Conservation (phyloP, 495 filamentous ascomycete species). For the Astrocystis sublimbata region DNA sequence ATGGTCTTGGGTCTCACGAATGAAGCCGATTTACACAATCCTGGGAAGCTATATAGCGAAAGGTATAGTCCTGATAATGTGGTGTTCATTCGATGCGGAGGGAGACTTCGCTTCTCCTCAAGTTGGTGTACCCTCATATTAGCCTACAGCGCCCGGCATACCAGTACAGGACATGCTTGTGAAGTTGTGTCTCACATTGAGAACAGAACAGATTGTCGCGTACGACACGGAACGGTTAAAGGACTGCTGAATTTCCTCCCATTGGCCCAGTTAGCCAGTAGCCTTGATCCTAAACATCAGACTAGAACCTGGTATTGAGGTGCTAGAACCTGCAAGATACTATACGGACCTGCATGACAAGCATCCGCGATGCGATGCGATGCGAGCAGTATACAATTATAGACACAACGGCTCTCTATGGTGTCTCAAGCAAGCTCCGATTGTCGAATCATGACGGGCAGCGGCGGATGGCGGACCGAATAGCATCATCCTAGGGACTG, state of each 20-base stretch:
- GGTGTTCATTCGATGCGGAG: not conserved
- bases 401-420: not conserved
- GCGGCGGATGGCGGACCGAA: not conserved
- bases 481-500: not conserved
- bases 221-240: not conserved
- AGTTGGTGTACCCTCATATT: not conserved
- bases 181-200: not conserved
- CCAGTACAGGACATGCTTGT: not conserved
- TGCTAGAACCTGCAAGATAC: slow-evolving; percentile 16
- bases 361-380: slow-evolving; percentile 22
- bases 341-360: slow-evolving; percentile 25
- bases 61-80: not conserved
- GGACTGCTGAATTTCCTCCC: not conserved
- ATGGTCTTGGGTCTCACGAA: not conserved
- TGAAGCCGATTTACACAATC: not conserved
- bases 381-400: slow-evolving; percentile 16
- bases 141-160: not conserved
- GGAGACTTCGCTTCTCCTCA: not conserved
- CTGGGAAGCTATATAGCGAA: not conserved
- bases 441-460: not conserved
- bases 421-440: not conserved
- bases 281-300: slow-evolving; percentile 26
- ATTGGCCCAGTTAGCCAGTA: slow-evolving; percentile 4
- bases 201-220: not conserved
- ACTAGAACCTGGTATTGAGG: slow-evolving; percentile 5